Evolutionary conservation across 164 flowering plant species (phyloP), one percentile per base, ranked within the genome.

Genomic region (Akebia trifoliata): DNA sequence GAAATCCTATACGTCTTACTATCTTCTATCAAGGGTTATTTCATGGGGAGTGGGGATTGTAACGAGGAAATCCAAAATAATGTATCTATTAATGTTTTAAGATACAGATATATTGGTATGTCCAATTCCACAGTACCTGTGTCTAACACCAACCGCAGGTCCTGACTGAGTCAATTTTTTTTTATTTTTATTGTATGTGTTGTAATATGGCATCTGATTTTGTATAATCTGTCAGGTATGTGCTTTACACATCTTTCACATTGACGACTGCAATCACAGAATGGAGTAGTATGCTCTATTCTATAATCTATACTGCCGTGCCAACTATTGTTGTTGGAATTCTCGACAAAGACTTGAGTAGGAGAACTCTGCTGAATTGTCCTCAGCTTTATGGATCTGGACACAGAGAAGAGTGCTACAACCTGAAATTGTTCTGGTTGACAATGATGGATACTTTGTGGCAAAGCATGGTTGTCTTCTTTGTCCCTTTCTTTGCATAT

Each of bases 401-500:
- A 22, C 97, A 86, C 21, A 81, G 90, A 60, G 62, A 74, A 42
- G 99, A 90, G 59, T 36, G 76, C 66, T 94, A 87, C 78, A 85
- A 81, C 59, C 28, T 63, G 14, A 82, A 61, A 44, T 62, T 94
- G 42, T 94, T 94, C 69, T 84, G 85, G 83, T 9, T 83, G 22
- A 94, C 90, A 53, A 88, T 94, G 84, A n/a, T 69, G 4, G 99
- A 94, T 68, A 90, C 95, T 1, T n/a, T 90, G 52, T 94, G 97
- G 96, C 97, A 94, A 69, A 94, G 97, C 59, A 62, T 63, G 21
- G 97, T 70, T 25, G 45, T 75, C 63, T 90, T 90, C 74, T 90
- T 81, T 59, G 51, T 81, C 47, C 89, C 97, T 59, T 76, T 77
- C 54, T 57, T 83, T 35, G 87, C 93, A 17, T 87, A 81, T 66